Base-by-base conservation (phyloP, 2,329 filamentous ascomycete species). In the Pyrenochaeta sp. region DNA sequence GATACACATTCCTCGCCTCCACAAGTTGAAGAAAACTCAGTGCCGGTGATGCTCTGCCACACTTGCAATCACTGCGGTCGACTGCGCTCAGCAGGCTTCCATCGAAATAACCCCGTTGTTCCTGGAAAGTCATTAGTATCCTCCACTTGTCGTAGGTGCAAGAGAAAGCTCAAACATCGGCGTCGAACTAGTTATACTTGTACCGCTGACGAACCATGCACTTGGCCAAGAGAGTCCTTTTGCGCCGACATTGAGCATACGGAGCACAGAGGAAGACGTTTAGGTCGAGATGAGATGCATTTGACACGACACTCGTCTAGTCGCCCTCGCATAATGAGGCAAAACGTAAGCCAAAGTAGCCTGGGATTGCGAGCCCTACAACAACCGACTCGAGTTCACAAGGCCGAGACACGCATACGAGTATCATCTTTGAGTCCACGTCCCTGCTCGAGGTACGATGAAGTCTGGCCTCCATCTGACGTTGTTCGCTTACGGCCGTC, bases 71-170 rank as follows among this genome's bases (percentile, higher is more conserved):
- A 68, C 15, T 77, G 74, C 39, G 67, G 68, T 10, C 54, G 60
- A 14, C 65, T 72, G 58, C 69, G 74, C 12, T 77, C 73, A 18
- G 56, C 60, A 33, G 63, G 67, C 42, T 77, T 66, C 35, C 74
- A 77, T 51, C 68, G 71, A 30, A 58, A 66, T 4, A 61, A 76
- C 50, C 74, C 74, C 3, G 64, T 75, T n/a, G 44, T 73, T 14
- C 73, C 73, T 29, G 69, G 68, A 10, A 62, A 71, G 18, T 59
- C 68, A 4, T 40, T 68, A 11, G 49, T 69, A 1, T 49, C 56
- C 7, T 58, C 57, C 7, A 49, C 65, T 14, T 77, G 74, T 32
- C 62, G 71, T 21, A 63, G 66, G 21, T 77, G 74, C 56, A 62
- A 61, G 46, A 73, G 66, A 63, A 67, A 66, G 30, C 52, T 55